A percentile compares a stretch with the other conserved stretches of the same genome.
These are phyloP conservation scores for Cudoniella acicularis DNA, from an alignment of 495 filamentous ascomycete species.

Conservation along the genomic window DNA sequence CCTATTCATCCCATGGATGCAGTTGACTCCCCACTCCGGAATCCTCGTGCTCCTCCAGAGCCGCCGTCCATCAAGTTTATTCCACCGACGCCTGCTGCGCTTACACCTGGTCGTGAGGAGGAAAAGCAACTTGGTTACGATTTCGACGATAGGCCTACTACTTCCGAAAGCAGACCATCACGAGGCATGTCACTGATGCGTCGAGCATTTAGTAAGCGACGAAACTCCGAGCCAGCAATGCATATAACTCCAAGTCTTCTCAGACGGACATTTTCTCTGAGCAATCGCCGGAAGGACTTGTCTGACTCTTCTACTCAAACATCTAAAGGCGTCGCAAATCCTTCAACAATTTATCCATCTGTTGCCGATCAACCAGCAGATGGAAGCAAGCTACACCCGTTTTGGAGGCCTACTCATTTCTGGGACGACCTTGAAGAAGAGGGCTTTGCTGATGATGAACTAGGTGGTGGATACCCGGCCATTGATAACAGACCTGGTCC, in stretches of 20 bases:
- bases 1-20: constrained; percentile 41
- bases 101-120: constrained; percentile 51
- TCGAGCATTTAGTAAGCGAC: constrained; percentile 54
- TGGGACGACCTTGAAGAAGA: constrained; percentile 58
- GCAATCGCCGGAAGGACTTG: constrained; percentile 18
- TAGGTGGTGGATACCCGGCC: constrained; percentile 7
- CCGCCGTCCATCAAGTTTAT: constrained; percentile 65
- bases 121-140: constrained; percentile 45
- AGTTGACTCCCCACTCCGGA: constrained; percentile 67
- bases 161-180: constrained; percentile 22
- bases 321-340: constrained; percentile 18
- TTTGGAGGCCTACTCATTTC: constrained; percentile 73
- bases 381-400: constrained; percentile 65
- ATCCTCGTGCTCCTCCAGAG: constrained; percentile 67
- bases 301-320: constrained; percentile 21
- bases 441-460: constrained; percentile 37
- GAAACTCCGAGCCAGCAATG: constrained; percentile 50
- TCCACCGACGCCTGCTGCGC: constrained; percentile 62
- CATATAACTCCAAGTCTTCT: constrained; percentile 38
- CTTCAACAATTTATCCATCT: constrained; percentile 31
- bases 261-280: constrained; percentile 33
- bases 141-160: constrained; percentile 19
- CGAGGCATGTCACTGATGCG: constrained; percentile 53
- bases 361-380: constrained; percentile 40
- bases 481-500: constrained; percentile 39